Base-by-base conservation (phyloP, 345 rosid species). In the Ceriops decandra region DNA sequence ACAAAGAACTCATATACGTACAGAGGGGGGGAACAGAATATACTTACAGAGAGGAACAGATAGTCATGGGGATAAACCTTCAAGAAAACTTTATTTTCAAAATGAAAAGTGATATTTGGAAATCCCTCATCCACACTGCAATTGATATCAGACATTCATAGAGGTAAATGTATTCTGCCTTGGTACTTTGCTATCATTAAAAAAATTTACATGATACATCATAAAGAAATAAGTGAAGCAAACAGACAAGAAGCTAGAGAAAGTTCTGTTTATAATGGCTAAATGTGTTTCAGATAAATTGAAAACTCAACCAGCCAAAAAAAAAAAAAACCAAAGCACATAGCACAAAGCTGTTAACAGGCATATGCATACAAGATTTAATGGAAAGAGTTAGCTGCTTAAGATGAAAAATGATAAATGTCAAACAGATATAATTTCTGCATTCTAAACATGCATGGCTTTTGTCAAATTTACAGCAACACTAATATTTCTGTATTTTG, bases 21-120 rank as follows among this genome's bases (percentile, higher is more conserved):
- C 7, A 31, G 66, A 60, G 22, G 32, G 65, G 53, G 38, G 65
- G 53, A 38, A 15, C 36, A 60, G 73, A 74, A 67, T 53, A 71
- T 85, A 87, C 98, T 95, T 87, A 91, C 98, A 79, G 62, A 84
- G 64, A 84, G 85, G 80, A 95, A 90, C 46, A 95, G 77, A 74
- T 95, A 95, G 52, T 91, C 98, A 54, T 85, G 96, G 61, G 99
- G 99, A 81, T 95, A 73, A 63, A 91, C 98, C 80, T 81, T 88
- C 82, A 95, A 85, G 64, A 73, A 69, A 36, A 91, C 90, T 0
- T 91, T 87, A 76, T 88, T 90, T 73, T 87, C 88, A 52, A 91
- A 95, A 81, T 95, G 81, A 64, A 95, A 86, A 66, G 96, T 95
- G 72, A 95, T 87, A 77, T 87, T 90, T 32, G 99, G 99, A 71